These are phyloP conservation scores for Ogataea minuta DNA, from an alignment of 805 yeast species.

Conservation along the genomic window DNA sequence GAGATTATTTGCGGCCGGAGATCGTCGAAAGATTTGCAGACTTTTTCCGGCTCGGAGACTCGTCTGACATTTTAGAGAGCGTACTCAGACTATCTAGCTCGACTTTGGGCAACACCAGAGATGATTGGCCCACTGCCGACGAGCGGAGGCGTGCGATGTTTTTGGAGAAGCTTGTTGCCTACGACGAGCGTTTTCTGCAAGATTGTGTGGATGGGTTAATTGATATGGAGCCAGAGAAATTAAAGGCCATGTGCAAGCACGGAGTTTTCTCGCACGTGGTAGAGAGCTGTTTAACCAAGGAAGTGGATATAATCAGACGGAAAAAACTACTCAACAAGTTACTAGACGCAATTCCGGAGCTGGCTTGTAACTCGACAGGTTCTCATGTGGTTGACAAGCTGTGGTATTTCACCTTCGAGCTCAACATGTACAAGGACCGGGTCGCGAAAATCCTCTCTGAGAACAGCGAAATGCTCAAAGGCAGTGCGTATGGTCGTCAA, in stretches of 20 bases:
- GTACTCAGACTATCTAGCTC: constrained; percentile 63
- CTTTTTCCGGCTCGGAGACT: constrained; percentile 37
- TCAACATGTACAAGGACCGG: constrained; percentile 83
- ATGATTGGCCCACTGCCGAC: constrained; percentile 90
- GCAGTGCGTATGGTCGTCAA: constrained; percentile 79
- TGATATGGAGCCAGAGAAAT: constrained; percentile 55
- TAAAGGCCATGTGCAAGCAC: constrained; percentile 76
- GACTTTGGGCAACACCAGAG: constrained; percentile 77
- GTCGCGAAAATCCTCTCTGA: constrained; percentile 65
- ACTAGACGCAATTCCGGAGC: constrained; percentile 49
- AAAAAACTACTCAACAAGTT: constrained; percentile 69
- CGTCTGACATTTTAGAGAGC: constrained; percentile 59
- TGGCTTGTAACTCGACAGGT: constrained; percentile 84
- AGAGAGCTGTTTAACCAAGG: constrained; percentile 57
- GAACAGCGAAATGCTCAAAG: constrained; percentile 69
- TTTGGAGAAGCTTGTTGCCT: constrained; percentile 67
- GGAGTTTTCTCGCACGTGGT: constrained; percentile 90
- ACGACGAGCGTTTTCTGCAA: constrained; percentile 58
- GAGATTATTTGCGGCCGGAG: constrained; percentile 57
- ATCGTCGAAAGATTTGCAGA: constrained; percentile 50
- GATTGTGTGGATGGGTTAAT: constrained; percentile 60
- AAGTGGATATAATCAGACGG: constrained; percentile 45
- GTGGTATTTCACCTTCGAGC: constrained; percentile 74
- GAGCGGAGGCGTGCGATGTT: constrained; percentile 79
- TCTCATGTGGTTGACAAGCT: constrained; percentile 85